Evolutionary conservation across 768 basidiomycete species (phyloP).

Genomic region (Kwoniella pini): DNA sequence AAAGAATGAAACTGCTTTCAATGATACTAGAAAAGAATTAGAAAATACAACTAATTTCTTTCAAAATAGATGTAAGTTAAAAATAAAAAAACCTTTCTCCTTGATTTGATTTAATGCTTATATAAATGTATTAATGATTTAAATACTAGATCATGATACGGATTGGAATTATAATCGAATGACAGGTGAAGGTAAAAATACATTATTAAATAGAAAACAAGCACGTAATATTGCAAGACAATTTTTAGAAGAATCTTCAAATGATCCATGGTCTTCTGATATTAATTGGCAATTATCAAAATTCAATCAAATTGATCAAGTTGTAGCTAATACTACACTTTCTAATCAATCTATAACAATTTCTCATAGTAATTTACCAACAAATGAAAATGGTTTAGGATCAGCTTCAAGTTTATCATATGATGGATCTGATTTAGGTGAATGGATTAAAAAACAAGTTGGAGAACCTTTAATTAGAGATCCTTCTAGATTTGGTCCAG

Average conservation of each 20-base stretch:
- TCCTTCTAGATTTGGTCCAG: background rate
- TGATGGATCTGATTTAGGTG: background rate
- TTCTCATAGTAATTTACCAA: background rate
- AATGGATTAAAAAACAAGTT: background rate
- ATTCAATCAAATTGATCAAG: background rate
- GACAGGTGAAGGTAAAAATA: too few species aligned
- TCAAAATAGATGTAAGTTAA: constrained; percentile 6
- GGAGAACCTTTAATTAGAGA: background rate
- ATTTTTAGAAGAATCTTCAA: too few species aligned
- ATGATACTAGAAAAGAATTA: background rate
- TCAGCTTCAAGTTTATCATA: background rate
- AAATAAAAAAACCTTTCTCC: too few species aligned
- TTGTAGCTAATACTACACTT: background rate
- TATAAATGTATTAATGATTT: too few species aligned
- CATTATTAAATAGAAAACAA: too few species aligned
- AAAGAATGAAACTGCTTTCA: background rate
- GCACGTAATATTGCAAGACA: too few species aligned
- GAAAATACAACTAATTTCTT: background rate
- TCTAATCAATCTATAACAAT: background rate
- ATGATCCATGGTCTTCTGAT: too few species aligned
- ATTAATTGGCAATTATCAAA: too few species aligned
- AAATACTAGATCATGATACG: background rate
- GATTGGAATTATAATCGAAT: background rate
- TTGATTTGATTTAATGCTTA: too few species aligned
- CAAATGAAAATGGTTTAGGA: background rate